phyloP scores from a whole-genome alignment of 306 rosid species.

The Mimosa pudica region DNA sequence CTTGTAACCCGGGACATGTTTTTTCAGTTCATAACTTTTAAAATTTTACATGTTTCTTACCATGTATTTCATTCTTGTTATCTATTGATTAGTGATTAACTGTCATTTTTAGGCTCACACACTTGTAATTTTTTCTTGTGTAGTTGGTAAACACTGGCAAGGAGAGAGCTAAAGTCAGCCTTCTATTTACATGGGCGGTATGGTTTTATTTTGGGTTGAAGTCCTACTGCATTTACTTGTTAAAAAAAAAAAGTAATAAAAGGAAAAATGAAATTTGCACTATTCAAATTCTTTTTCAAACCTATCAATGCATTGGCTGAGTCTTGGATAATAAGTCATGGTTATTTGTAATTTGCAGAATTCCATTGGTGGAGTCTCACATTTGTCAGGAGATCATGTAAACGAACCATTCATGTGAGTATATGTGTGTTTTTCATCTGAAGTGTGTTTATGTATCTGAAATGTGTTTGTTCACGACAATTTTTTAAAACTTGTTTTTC shows the following conservation, averaged over 20 bases:
- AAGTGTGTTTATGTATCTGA: not conserved
- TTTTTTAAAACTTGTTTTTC: constrained; percentile 31
- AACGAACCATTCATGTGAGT: constrained; percentile 91
- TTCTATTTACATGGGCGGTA: constrained; percentile 98
- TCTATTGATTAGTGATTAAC: constrained; percentile 19
- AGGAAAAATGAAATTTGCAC: not conserved
- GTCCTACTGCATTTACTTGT: constrained; percentile 26
- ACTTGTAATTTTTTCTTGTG: constrained; percentile 42
- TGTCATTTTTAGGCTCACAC: constrained; percentile 23
- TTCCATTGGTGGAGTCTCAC: constrained; percentile 93
- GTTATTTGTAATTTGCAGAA: constrained; percentile 63
- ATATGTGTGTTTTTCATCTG: constrained; percentile 20
- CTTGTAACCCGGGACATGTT: constrained; percentile 22
- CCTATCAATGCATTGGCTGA: not conserved
- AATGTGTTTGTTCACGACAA: constrained; percentile 15
- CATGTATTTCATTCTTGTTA: constrained; percentile 2
- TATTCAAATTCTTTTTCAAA: not conserved
- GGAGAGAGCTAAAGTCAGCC: constrained; percentile 99
- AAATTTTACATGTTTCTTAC: not conserved
- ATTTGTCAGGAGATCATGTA: constrained; percentile 85
- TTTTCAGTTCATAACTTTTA: not conserved
- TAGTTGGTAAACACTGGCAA: constrained; percentile 94
- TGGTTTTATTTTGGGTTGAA: constrained; percentile 39
- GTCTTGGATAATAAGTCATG: constrained; percentile 36
- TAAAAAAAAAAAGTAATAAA: not conserved